A percentile compares a stretch with the other conserved stretches of the same genome.
Conservation (phyloP, 306 rosid genomes). For the Chamaecrista fasciculata region DNA sequence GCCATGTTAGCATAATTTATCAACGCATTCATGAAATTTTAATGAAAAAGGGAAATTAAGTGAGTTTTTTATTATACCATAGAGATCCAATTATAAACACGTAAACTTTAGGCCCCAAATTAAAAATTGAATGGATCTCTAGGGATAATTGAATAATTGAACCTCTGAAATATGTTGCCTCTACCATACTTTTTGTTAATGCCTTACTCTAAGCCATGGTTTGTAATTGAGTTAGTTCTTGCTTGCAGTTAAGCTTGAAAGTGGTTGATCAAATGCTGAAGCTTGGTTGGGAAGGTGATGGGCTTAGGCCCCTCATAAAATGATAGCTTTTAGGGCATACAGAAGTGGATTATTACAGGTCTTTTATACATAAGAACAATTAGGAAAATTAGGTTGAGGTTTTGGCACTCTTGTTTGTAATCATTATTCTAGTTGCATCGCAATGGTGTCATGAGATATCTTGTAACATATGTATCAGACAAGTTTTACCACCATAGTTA, state of each 20-base stretch:
- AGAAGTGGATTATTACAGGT: constrained; percentile 21
- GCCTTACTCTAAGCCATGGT: constrained; percentile 8
- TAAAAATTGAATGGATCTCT: background rate
- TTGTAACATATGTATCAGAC: constrained; percentile 54
- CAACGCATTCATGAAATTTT: background rate
- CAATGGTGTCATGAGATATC: constrained; percentile 27
- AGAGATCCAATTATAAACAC: background rate
- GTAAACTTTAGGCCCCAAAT: background rate
- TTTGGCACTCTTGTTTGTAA: constrained; percentile 29
- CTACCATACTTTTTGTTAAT: background rate
- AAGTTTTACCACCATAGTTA: constrained; percentile 32
- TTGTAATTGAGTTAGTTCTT: constrained; percentile 36
- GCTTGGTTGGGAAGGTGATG: constrained; percentile 98
- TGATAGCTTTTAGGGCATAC: constrained; percentile 50
- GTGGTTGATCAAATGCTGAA: constrained; percentile 96
- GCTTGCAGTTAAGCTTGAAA: constrained; percentile 94
- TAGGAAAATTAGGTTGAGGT: constrained; percentile 37
- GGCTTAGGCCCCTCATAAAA: constrained; percentile 64
- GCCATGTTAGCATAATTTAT: background rate
- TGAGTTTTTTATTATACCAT: background rate
- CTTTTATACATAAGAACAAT: constrained; percentile 28
- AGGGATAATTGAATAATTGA: background rate
- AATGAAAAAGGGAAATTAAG: too few relatives aligned
- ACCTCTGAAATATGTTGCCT: constrained; percentile 12
- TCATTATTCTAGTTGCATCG: constrained; percentile 29